These are phyloP conservation scores for Colletotrichum falcatum DNA, from an alignment of 2,329 filamentous ascomycete species.

Conservation along the genomic window DNA sequence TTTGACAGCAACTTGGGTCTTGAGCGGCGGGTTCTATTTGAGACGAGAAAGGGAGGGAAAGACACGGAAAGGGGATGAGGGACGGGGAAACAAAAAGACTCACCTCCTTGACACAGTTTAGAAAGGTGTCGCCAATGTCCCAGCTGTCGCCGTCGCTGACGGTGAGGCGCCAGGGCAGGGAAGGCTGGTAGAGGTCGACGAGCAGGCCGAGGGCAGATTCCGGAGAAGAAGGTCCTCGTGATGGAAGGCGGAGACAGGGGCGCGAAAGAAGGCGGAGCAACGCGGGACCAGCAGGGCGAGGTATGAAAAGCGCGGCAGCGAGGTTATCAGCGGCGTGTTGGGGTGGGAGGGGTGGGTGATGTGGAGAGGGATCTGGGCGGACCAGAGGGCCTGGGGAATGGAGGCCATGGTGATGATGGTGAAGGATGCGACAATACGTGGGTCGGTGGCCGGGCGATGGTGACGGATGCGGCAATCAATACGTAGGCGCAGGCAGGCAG, in stretches of 20 bases:
- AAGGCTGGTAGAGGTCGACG: constrained; percentile 67
- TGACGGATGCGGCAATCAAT: too few relatives aligned
- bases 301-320: constrained; percentile 70
- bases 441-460: neutral
- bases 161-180: constrained; percentile 66
- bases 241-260: constrained; percentile 69
- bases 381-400: constrained; percentile 65
- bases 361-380: constrained; percentile 64
- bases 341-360: constrained; percentile 64
- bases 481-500: too few relatives aligned
- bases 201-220: constrained; percentile 66
- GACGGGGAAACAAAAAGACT: constrained; percentile 41
- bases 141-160: constrained; percentile 67
- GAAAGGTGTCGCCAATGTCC: constrained; percentile 72
- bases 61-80: constrained; percentile 10
- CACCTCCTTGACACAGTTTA: constrained; percentile 74
- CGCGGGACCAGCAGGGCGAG: constrained; percentile 68
- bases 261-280: constrained; percentile 64
- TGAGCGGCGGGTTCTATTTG: neutral
- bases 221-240: constrained; percentile 66
- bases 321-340: constrained; percentile 63
- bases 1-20: neutral
- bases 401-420: constrained; percentile 29
- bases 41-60: neutral
- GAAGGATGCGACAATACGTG: too few relatives aligned